phyloP scores from a whole-genome alignment of 2,329 filamentous ascomycete species.

The Chalara sp. region DNA sequence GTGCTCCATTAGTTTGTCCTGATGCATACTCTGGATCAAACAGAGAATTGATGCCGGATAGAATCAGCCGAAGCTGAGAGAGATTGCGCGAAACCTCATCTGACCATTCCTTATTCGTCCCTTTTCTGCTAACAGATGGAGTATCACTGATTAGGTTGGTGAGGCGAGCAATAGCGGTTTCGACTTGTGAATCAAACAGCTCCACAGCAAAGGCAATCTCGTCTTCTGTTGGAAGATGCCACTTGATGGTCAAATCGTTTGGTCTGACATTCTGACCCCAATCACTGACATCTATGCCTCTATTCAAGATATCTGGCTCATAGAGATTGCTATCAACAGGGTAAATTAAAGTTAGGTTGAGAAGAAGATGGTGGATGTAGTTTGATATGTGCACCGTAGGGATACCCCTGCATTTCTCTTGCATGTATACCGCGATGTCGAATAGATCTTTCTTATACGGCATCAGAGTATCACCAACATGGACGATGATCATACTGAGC shows the following conservation, averaged over 20 bases:
- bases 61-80: constrained; percentile 78
- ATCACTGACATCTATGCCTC: constrained; percentile 67
- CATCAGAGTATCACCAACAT: constrained; percentile 85
- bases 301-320: constrained; percentile 65
- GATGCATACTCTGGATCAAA: constrained; percentile 76
- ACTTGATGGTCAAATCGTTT: constrained; percentile 73
- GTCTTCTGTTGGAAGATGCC: constrained; percentile 76
- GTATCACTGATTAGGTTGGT: constrained; percentile 73
- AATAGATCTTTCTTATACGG: constrained; percentile 85
- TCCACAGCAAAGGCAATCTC: constrained; percentile 88
- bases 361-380: constrained; percentile 90
- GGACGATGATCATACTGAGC: constrained; percentile 95
- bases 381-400: constrained; percentile 96
- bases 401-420: constrained; percentile 86
- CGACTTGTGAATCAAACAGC: constrained; percentile 78
- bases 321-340: constrained; percentile 84
- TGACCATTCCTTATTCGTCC: constrained; percentile 97
- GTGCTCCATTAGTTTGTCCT: constrained; percentile 38
- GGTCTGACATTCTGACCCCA: constrained; percentile 80
- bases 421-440: constrained; percentile 91
- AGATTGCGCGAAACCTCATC: constrained; percentile 91
- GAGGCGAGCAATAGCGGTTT: constrained; percentile 67
- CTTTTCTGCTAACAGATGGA: constrained; percentile 79
- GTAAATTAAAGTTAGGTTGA: constrained; percentile 92
- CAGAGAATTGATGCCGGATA: constrained; percentile 82